phyloP scores from a whole-genome alignment of 1,284 basidiomycete species.

The Cryptococcus sp. region DNA sequence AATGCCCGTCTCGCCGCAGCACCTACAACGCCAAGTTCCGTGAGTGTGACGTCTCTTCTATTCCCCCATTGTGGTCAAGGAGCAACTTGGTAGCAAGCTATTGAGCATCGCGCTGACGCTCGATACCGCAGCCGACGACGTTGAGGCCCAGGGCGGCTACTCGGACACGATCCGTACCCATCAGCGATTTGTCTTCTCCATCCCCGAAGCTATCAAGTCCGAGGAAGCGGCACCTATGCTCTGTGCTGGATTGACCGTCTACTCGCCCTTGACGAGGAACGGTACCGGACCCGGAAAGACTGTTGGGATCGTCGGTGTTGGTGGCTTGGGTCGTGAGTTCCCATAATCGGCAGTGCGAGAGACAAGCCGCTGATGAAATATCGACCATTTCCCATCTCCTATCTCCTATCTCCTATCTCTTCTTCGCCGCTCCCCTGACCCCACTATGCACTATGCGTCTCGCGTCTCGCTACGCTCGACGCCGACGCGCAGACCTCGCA shows the following conservation, averaged over 20 bases:
- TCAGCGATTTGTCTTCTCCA: slow-evolving; percentile 68
- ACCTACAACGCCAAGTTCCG: slow-evolving; percentile 38
- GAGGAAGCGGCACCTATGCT: slow-evolving; percentile 60
- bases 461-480: not conserved
- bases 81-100: too few relatives aligned
- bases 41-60: not conserved
- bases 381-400: too few relatives aligned
- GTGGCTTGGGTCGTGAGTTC: slow-evolving; percentile 58
- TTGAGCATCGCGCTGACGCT: not conserved
- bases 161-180: slow-evolving; percentile 66
- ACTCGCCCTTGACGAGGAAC: slow-evolving; percentile 65
- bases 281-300: slow-evolving; percentile 65
- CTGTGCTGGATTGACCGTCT: slow-evolving; percentile 69
- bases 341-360: too few relatives aligned
- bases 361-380: too few relatives aligned
- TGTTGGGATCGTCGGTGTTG: slow-evolving; percentile 68
- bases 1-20: slow-evolving; percentile 7
- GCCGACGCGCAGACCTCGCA: slow-evolving; percentile 53
- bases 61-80: too few relatives aligned
- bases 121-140: slow-evolving; percentile 57
- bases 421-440: too few relatives aligned
- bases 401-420: too few relatives aligned
- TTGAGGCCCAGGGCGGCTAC: slow-evolving; percentile 62
- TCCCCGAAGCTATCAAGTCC: slow-evolving; percentile 63
- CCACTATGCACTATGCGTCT: not conserved